Evolutionary conservation across 179 eudicot genomes (phyloP), one percentile per base, ranked within the genome.

Genomic region (Beta macrorhiza): DNA sequence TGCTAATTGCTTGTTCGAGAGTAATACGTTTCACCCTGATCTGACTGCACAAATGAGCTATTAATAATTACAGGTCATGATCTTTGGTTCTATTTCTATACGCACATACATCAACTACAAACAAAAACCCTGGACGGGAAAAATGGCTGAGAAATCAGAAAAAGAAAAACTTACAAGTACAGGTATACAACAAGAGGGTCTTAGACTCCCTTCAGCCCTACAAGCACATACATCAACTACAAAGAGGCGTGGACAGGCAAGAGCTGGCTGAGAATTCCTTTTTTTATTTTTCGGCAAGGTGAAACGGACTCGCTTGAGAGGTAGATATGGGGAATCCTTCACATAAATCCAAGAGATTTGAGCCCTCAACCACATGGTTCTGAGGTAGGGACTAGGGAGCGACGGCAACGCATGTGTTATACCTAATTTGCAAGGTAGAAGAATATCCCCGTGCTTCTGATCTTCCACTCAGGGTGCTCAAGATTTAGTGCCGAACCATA

Each of bases 11-110:
- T 14, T n/a, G 5, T 55, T 56, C 16, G 0, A 56, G 2, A 67
- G 5, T 29, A 2, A 5, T 15, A 1, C 0, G 25, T 64, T 29
- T 19, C 45, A 25, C 25, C 67, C 57, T 63, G 62, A 16, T 74
- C 12, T 56, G 61, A 63, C 6, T 75, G n/a, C 74, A 45, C 55
- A 57, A n/a, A 65, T 44, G 56, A 56, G 45, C 76, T 53, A 82
- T 78, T 68, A 80, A 71, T 79, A 80, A 45, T 76, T 80, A 79
- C 80, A 76, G 52, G 52, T 61, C 74, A 67, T 12, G 47, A 52
- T 71, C 56, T 15, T 72, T 1, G 42, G 44, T 53, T 79, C 29
- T 61, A 61, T 37, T 53, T 79, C 29, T 61, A 61, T 37, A 67
- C 25, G 61, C 37, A 56, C 44, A 25, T 25, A 29, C 65, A 67